Conservation (phyloP, 2,329 filamentous ascomycete species). For the Didymella keratinophila region DNA sequence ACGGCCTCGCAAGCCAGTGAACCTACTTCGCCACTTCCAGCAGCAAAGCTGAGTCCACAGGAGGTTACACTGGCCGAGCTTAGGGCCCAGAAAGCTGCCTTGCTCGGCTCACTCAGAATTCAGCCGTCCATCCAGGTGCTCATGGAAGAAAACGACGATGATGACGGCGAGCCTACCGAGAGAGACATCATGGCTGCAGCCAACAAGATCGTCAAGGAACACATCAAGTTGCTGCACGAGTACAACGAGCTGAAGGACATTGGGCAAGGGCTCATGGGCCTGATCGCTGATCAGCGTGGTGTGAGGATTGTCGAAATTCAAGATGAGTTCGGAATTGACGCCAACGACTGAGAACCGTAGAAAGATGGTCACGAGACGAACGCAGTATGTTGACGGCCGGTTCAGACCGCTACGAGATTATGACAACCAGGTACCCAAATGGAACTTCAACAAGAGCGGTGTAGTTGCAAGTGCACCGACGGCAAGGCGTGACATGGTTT, state of each 20-base stretch:
- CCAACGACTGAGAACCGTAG: constrained; percentile 51
- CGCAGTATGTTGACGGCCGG: background rate
- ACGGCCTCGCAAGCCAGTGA: constrained; percentile 3
- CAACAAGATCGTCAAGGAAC: constrained; percentile 64
- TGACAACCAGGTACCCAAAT: background rate
- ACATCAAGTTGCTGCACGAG: constrained; percentile 70
- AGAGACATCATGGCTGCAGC: constrained; percentile 53
- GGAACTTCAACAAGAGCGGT: background rate
- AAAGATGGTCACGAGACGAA: background rate
- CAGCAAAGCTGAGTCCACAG: constrained; percentile 45
- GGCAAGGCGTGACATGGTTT: constrained; percentile 1
- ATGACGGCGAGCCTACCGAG: constrained; percentile 38
- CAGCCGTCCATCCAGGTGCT: constrained; percentile 46
- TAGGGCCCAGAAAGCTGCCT: constrained; percentile 51
- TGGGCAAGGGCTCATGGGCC: constrained; percentile 69
- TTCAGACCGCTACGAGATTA: background rate
- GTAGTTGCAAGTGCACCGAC: background rate
- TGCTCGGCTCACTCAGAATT: constrained; percentile 43
- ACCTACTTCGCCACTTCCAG: background rate
- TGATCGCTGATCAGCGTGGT: constrained; percentile 71
- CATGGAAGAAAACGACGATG: constrained; percentile 36
- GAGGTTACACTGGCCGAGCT: constrained; percentile 59
- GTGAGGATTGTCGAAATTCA: constrained; percentile 61
- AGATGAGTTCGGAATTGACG: constrained; percentile 57
- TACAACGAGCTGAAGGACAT: constrained; percentile 78